Evolutionary conservation across 257 asterid species (phyloP), one percentile per base, ranked within the genome.

Genomic region (Solanum chmielewskii): DNA sequence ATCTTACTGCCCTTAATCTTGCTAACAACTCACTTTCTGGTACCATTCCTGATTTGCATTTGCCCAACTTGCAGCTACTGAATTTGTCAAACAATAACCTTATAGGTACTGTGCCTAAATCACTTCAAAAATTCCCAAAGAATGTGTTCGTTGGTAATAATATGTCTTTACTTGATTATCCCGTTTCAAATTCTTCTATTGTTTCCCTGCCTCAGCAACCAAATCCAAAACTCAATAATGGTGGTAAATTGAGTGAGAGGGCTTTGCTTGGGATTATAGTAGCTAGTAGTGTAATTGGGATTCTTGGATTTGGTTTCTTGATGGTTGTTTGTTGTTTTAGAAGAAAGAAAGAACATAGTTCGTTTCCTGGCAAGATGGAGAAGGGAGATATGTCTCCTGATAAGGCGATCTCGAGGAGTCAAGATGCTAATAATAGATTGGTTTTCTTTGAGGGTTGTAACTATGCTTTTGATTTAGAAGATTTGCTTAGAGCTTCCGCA

Each of bases 401-500:
- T 78, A 95, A 95, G 80, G 96, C 92, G 14, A 90, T 93, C 87
- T 94, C 98, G 0, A 90, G 98, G 64, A 92, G 89, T 84, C 94
- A 93, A 80, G 98, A 94, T 59, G 98, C 93, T 3, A 92, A 88
- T 56, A 95, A 96, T 88, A 94, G 91, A 92, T 88, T 97, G 87
- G 93, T 90, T 83, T 97, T 97, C 95, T 96, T 96, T 80, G 98
- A 96, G 92, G 99, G 98, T 14, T 95, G 99, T 88, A 94, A 92
- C 76, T 94, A 88, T 86, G 96, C 96, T 4, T 97, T 96, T 76
- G 98, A 97, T 91, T 91, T 97, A 88, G 99, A 97, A 90, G 99
- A 97, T 88, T 90, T 97, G 87, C 88, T 97, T 91, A 95, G 98
- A 90, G 99, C 99, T 84, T 97, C 99, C 18, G 99, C 99, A 2